Conservation (phyloP, 352 stramenopile species). For the Pythium angustatum region DNA sequence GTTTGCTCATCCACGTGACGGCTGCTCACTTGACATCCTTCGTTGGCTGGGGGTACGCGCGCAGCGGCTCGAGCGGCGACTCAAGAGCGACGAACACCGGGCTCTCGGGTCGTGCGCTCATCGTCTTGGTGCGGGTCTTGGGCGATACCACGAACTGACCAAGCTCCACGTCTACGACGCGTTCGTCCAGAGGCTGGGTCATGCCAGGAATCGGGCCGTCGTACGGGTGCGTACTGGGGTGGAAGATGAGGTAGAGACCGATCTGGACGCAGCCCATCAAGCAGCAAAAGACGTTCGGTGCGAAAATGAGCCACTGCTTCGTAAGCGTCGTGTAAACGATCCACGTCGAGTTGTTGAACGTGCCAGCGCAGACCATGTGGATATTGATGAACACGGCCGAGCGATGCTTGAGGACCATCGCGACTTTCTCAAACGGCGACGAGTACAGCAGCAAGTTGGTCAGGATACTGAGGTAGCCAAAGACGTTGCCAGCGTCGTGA, state of each 20-base stretch:
- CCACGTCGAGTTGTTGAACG: slow-evolving; percentile 53
- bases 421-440: slow-evolving; percentile 49
- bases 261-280: slow-evolving; percentile 40
- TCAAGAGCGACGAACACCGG: background rate
- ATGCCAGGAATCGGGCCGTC: slow-evolving; percentile 1
- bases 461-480: slow-evolving; percentile 42
- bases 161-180: background rate
- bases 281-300: slow-evolving; percentile 43
- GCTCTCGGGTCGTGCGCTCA: background rate
- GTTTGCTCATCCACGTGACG: background rate
- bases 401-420: slow-evolving; percentile 12
- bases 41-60: too few relatives aligned
- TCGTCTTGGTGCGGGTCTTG: background rate
- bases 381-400: slow-evolving; percentile 38
- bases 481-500: slow-evolving; percentile 29
- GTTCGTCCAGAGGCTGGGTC: background rate
- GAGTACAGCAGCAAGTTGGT: slow-evolving; percentile 53
- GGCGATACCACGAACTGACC: background rate
- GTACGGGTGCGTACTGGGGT: slow-evolving; percentile 31
- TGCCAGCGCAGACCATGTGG: slow-evolving; percentile 49
- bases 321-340: slow-evolving; percentile 46
- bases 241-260: slow-evolving; percentile 47
- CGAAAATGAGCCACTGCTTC: slow-evolving; percentile 55
- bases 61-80: slow-evolving; percentile 3
- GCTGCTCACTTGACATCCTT: too few relatives aligned